Base-by-base conservation (phyloP, 495 filamentous ascomycete species). In the Alectoria sarmentosa region DNA sequence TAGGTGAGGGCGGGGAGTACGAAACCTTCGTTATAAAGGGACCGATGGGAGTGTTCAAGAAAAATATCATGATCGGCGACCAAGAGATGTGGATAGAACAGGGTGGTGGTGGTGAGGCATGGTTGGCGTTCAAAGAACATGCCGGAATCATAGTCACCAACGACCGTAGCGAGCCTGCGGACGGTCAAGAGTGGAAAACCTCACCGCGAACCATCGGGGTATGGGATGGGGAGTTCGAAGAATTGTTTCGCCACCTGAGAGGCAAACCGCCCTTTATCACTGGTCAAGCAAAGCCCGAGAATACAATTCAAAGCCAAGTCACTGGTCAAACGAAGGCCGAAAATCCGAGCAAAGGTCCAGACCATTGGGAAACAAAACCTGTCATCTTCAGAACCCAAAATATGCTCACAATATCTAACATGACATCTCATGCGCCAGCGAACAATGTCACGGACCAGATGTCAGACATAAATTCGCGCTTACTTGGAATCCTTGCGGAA, bases 1-100 rank as follows among this genome's bases (percentile, higher is more conserved):
- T 97, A 28, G 94, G 95, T 0, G 94, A 98, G 71, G 94, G 94
- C 4, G 94, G 95, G 6, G 94, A 98, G 79, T 98, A 93, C 77
- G 94, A 98, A 80, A 98, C 91, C 28, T 75, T 98, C 30, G 90
- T 92, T 42, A 69, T 98, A 37, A 84, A 90, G 75, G 94, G 92
- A 37, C 93, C 92, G 4, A 64, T 69, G 2, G 76, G 77, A 64
- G 69, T 96, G 66, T 96, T 91, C 78, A 87, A 84, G 75, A 79
- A 79, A 64, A 80, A 80, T 61, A 88, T 98, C 65, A 80, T 83
- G 60, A 77, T 98, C 32, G 78, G 75, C 2, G 80, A 82, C 15
- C 69, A 71, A 26, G 77, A 82, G 48, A 79, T 78, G 67, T 76
- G 76, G 62, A 76, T 87, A 39, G 76, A 86, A 19, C 72, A 66